Conservation (phyloP, 129 eudicot species). For the Chrysanthemum seticuspe region DNA sequence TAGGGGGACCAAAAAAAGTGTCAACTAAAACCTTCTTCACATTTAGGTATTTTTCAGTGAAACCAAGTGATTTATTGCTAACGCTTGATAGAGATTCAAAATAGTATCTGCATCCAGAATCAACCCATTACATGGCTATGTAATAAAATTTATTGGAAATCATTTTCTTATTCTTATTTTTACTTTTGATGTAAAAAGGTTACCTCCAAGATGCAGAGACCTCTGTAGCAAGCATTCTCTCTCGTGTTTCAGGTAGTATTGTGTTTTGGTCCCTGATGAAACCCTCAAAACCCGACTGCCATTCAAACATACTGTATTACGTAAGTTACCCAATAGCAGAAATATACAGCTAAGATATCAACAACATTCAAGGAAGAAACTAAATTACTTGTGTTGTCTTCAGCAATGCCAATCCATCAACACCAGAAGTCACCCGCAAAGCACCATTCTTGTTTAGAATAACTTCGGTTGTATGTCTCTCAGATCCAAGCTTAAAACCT, state of each 20-base stretch:
- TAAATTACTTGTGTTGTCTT: slow-evolving; percentile 84
- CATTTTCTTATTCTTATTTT: background rate
- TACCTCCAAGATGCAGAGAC: slow-evolving; percentile 97
- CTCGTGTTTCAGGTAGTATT: slow-evolving; percentile 86
- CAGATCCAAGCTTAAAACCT: slow-evolving; percentile 98
- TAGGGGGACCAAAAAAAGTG: slow-evolving; percentile 88
- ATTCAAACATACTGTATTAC: slow-evolving; percentile 13
- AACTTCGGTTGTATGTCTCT: slow-evolving; percentile 84
- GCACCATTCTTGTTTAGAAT: slow-evolving; percentile 56
- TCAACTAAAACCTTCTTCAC: slow-evolving; percentile 67
- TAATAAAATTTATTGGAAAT: background rate
- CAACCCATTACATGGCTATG: background rate
- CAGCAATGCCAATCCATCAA: slow-evolving; percentile 79
- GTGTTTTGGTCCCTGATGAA: slow-evolving; percentile 85
- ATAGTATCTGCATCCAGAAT: slow-evolving; percentile 55
- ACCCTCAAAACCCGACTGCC: slow-evolving; percentile 97
- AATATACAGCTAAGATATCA: background rate
- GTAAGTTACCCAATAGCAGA: slow-evolving; percentile 6
- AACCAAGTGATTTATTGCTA: slow-evolving; percentile 47
- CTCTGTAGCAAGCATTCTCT: slow-evolving; percentile 94
- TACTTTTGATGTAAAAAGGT: background rate
- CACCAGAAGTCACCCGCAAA: slow-evolving; percentile 73
- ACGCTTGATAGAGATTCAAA: slow-evolving; percentile 62
- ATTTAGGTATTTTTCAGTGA: slow-evolving; percentile 57
- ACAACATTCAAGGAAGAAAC: slow-evolving; percentile 6